Evolutionary conservation across 805 yeast genomes (phyloP).

Genomic region (Candida sithepensis): DNA sequence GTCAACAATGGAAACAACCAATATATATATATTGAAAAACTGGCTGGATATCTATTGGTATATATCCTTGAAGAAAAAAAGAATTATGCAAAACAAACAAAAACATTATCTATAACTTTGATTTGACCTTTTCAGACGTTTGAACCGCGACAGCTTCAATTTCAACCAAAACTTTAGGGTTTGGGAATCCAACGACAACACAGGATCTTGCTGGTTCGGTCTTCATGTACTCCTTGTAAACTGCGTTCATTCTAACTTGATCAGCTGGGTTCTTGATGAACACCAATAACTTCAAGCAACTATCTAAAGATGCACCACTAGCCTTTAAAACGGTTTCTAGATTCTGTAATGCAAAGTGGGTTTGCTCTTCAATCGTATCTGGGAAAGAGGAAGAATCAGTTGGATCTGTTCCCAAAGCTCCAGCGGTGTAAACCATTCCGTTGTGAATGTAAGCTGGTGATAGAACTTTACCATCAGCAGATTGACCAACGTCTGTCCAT

Average conservation of each 20-base stretch:
- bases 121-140: constrained; percentile 17
- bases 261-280: constrained; percentile 43
- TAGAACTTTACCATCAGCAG: not conserved
- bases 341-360: constrained; percentile 41
- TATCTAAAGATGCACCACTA: constrained; percentile 43
- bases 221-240: constrained; percentile 44
- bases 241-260: constrained; percentile 40
- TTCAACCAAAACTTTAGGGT: constrained; percentile 47
- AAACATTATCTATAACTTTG: constrained; percentile 14
- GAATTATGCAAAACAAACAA: not conserved
- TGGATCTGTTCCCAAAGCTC: constrained; percentile 25
- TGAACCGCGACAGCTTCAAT: constrained; percentile 41
- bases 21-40: too few relatives aligned
- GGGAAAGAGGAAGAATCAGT: constrained; percentile 35
- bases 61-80: not conserved
- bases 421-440: constrained; percentile 26
- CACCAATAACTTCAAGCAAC: constrained; percentile 46
- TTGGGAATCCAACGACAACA: constrained; percentile 49
- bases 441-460: constrained; percentile 3
- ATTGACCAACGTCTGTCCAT: constrained; percentile 2
- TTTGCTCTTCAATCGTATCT: constrained; percentile 41
- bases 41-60: not conserved
- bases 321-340: constrained; percentile 39
- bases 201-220: constrained; percentile 53
- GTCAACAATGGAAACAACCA: too few relatives aligned